phyloP scores from a whole-genome alignment of 2,329 filamentous ascomycete genomes.

The Cladosporium sp. region DNA sequence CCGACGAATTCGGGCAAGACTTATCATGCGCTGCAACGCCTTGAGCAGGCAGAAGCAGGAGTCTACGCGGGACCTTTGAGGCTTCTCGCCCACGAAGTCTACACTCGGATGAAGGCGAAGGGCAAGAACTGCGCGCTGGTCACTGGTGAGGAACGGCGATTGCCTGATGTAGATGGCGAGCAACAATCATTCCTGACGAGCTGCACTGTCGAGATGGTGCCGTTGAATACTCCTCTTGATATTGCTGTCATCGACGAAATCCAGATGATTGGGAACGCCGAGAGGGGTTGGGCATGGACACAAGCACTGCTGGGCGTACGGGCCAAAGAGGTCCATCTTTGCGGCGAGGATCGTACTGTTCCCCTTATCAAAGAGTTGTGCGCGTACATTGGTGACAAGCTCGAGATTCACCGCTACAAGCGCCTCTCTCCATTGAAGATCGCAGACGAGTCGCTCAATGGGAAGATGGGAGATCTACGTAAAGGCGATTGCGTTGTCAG shows the following conservation, averaged over 20 bases:
- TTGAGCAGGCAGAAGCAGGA: constrained; percentile 69
- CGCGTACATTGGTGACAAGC: constrained; percentile 71
- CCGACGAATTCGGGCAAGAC: constrained; percentile 99
- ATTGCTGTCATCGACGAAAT: constrained; percentile 98
- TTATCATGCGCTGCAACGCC: constrained; percentile 79
- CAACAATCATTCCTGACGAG: constrained; percentile 53
- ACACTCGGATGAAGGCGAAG: constrained; percentile 72
- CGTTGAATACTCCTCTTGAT: constrained; percentile 57
- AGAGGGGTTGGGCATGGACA: constrained; percentile 92
- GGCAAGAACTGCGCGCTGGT: constrained; percentile 71
- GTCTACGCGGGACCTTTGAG: constrained; percentile 88
- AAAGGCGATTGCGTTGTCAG: constrained; percentile 89
- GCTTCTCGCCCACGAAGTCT: constrained; percentile 90
- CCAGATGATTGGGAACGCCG: constrained; percentile 80
- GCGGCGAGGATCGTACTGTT: constrained; percentile 79
- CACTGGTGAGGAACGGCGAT: constrained; percentile 82
- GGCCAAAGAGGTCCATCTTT: constrained; percentile 85
- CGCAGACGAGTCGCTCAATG: constrained; percentile 56
- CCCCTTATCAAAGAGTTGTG: constrained; percentile 72
- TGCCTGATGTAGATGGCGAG: constrained; percentile 47
- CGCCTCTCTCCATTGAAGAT: constrained; percentile 72
- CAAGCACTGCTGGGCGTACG: constrained; percentile 80
- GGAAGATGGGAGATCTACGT: constrained; percentile 59
- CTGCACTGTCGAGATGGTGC: constrained; percentile 91
- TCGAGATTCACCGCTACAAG: constrained; percentile 75